Percentiles rank a stretch among this genome's conserved stretches.
Evolutionary conservation across 352 stramenopile species (phyloP).

Genomic region (Pythium aristosporum): DNA sequence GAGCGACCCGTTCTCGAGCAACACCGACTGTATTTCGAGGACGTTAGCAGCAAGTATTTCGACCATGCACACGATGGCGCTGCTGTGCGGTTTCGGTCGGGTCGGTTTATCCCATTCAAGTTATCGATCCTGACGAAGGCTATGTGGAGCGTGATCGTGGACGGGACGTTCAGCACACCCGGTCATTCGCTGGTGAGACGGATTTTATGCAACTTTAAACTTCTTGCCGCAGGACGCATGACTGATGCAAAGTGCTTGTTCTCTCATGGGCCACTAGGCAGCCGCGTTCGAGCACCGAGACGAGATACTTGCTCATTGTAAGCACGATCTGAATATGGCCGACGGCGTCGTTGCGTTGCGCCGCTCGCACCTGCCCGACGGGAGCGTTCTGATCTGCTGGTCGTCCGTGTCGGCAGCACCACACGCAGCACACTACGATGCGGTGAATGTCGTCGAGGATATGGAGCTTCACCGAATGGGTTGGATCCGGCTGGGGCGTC

Average conservation of each 20-base stretch:
- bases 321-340: neutral
- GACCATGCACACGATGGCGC: neutral
- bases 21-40: neutral
- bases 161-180: neutral
- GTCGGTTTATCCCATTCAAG: conserved; percentile 7
- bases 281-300: neutral
- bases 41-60: neutral
- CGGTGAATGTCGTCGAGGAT: neutral
- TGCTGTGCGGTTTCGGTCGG: conserved; percentile 1
- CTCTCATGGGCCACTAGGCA: neutral
- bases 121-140: conserved; percentile 1
- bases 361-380: conserved; percentile 7
- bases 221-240: neutral
- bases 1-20: conserved; percentile 7
- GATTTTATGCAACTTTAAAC: neutral
- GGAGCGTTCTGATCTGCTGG: conserved; percentile 4
- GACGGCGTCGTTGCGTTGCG: neutral
- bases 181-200: neutral
- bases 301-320: neutral
- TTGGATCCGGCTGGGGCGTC: neutral
- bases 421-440: neutral
- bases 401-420: neutral
- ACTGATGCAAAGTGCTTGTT: no score
- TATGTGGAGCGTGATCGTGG: neutral
- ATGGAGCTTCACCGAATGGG: neutral